phyloP scores from a whole-genome alignment of 1,284 basidiomycete species.

The Coniophora puteana region DNA sequence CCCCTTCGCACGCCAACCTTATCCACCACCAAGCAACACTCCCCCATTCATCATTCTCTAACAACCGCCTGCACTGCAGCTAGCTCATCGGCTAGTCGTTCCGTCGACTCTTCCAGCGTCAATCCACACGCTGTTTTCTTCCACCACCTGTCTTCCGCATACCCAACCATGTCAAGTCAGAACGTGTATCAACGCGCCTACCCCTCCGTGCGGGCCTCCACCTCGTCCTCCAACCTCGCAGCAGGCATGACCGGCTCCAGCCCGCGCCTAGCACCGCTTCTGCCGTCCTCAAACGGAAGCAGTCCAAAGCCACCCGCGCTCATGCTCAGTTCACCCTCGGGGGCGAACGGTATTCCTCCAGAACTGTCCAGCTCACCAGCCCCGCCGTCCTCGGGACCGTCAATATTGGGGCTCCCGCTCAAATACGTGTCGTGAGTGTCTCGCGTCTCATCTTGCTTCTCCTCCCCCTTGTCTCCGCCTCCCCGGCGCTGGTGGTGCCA shows the following conservation, averaged over 20 bases:
- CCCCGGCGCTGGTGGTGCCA: no score
- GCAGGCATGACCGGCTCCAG: conserved; percentile 18
- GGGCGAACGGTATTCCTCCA: conserved; percentile 23
- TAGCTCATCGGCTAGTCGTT: no score
- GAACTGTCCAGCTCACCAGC: conserved; percentile 10
- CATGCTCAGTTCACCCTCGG: conserved; percentile 29
- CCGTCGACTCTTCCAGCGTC: no score
- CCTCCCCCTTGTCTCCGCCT: no score
- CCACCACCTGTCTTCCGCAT: conserved; percentile 15
- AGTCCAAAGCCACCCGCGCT: conserved; percentile 28
- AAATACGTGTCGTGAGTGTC: conserved; percentile 60
- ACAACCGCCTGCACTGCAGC: no score
- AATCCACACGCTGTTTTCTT: no score
- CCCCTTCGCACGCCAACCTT: no score
- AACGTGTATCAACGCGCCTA: conserved; percentile 41
- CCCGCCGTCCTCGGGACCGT: conserved; percentile 27
- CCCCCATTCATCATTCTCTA: no score
- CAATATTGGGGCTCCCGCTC: conserved; percentile 51
- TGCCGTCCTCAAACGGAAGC: conserved; percentile 33
- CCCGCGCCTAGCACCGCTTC: conserved; percentile 34
- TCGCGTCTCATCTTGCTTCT: not conserved
- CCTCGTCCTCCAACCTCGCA: conserved; percentile 30
- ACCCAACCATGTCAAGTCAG: conserved; percentile 30
- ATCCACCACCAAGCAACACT: no score
- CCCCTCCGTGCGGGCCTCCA: conserved; percentile 34